phyloP scores from a whole-genome alignment of 805 yeast genomes.

The Starmerella bombi region DNA sequence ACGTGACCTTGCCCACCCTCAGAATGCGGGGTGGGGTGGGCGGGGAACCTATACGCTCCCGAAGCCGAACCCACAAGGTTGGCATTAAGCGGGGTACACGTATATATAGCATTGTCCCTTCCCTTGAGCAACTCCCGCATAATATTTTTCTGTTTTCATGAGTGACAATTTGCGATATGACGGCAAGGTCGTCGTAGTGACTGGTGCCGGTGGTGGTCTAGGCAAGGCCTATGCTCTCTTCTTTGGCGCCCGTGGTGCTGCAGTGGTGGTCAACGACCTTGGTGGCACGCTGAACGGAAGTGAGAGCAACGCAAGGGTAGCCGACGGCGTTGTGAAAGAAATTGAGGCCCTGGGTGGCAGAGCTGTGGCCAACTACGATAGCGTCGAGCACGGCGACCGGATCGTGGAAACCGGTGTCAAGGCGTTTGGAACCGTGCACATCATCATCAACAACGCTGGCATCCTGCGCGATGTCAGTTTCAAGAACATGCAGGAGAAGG shows the following conservation, averaged over 20 bases:
- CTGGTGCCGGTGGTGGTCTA: conserved; percentile 97
- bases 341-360: conserved; percentile 61
- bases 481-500: conserved; percentile 71
- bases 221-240: conserved; percentile 81
- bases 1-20: too few relatives aligned
- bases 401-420: conserved; percentile 78
- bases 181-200: conserved; percentile 79
- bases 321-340: conserved; percentile 80
- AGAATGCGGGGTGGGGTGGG: too few relatives aligned
- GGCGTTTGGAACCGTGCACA: conserved; percentile 76
- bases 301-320: conserved; percentile 47
- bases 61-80: too few relatives aligned
- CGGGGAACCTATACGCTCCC: too few relatives aligned
- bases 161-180: conserved; percentile 38
- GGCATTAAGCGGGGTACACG: too few relatives aligned
- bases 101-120: too few relatives aligned
- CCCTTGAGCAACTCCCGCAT: too few relatives aligned
- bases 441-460: conserved; percentile 89
- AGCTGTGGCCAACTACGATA: conserved; percentile 91
- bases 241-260: conserved; percentile 83
- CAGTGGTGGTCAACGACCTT: conserved; percentile 86
- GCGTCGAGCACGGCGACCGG: conserved; percentile 72
- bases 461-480: conserved; percentile 78
- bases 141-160: conserved; percentile 9
- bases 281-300: conserved; percentile 78